These are phyloP conservation scores for Termitomyces sp. DNA, from an alignment of 768 basidiomycete genomes.

Conservation along the genomic window DNA sequence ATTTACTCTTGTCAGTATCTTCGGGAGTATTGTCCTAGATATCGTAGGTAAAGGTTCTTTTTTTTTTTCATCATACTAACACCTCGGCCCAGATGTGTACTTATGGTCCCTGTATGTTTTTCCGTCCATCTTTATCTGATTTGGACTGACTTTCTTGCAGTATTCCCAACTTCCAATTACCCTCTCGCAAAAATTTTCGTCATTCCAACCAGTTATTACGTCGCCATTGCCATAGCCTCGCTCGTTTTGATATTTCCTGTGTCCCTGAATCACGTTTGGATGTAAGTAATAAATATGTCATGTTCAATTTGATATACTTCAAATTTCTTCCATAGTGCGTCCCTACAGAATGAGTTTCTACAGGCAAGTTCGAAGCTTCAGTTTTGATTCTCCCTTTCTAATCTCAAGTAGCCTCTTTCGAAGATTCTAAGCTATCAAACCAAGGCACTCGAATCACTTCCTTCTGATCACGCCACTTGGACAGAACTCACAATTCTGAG, in stretches of 20 bases:
- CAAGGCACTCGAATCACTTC: slow-evolving; percentile 22
- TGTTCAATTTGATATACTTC: not conserved
- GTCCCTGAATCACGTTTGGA: slow-evolving; percentile 36
- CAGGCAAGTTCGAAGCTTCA: slow-evolving; percentile 15
- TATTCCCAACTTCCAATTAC: slow-evolving; percentile 33
- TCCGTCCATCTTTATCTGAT: not conserved
- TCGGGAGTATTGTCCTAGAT: slow-evolving; percentile 39
- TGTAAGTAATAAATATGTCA: slow-evolving; percentile 15
- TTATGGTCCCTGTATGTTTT: slow-evolving; percentile 27
- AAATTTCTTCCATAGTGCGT: slow-evolving; percentile 15
- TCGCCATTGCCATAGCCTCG: slow-evolving; percentile 32
- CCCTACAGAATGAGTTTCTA: slow-evolving; percentile 22
- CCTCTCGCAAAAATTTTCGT: slow-evolving; percentile 33
- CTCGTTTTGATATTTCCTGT: slow-evolving; percentile 37
- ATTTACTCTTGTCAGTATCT: slow-evolving; percentile 32
- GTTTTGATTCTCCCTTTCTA: not conserved
- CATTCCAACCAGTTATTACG: slow-evolving; percentile 32
- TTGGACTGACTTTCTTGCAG: slow-evolving; percentile 13
- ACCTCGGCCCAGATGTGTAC: slow-evolving; percentile 25
- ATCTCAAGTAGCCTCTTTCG: slow-evolving; percentile 21
- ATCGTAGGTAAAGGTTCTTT: slow-evolving; percentile 18
- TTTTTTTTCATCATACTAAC: not conserved
- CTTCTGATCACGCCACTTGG: slow-evolving; percentile 31
- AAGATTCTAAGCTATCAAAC: slow-evolving; percentile 28
- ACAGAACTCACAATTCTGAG: slow-evolving; percentile 19